phyloP scores from a whole-genome alignment of 2,329 filamentous ascomycete genomes.

The Cylindrodendrum hubeiense region DNA sequence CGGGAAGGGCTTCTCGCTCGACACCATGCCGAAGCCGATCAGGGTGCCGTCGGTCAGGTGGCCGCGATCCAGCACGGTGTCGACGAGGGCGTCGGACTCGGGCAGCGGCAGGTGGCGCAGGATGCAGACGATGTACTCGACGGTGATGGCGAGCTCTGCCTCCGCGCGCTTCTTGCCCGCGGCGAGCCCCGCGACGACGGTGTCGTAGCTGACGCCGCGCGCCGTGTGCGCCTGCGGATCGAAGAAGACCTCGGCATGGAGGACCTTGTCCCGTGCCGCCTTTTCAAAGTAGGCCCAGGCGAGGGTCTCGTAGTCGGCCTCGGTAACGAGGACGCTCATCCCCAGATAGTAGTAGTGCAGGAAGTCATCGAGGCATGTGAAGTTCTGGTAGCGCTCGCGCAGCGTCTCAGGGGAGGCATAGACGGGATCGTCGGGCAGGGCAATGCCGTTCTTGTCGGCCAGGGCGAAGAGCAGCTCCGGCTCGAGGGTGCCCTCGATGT shows the following conservation, averaged over 20 bases:
- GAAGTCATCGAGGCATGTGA: slow-evolving; percentile 81
- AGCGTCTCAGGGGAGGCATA: slow-evolving; percentile 73
- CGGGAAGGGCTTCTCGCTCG: slow-evolving; percentile 69
- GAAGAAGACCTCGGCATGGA: slow-evolving; percentile 84
- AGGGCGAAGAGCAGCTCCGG: slow-evolving; percentile 78
- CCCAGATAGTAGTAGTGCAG: slow-evolving; percentile 83
- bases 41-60: slow-evolving; percentile 66
- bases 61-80: slow-evolving; percentile 48
- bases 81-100: slow-evolving; percentile 60
- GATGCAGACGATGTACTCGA: slow-evolving; percentile 78
- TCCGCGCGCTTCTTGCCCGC: slow-evolving; percentile 71
- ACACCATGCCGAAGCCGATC: slow-evolving; percentile 75
- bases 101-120: slow-evolving; percentile 75
- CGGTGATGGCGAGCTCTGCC: slow-evolving; percentile 71
- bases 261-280: slow-evolving; percentile 73
- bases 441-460: slow-evolving; percentile 74
- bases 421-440: slow-evolving; percentile 72
- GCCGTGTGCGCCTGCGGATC: slow-evolving; percentile 81
- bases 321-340: slow-evolving; percentile 75
- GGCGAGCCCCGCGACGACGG: slow-evolving; percentile 73
- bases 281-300: slow-evolving; percentile 78
- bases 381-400: slow-evolving; percentile 72
- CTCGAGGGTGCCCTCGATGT: slow-evolving; percentile 81
- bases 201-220: slow-evolving; percentile 72
- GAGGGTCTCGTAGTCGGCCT: slow-evolving; percentile 78